These are phyloP conservation scores for Lepidium didymum DNA, from an alignment of 345 rosid genomes.

Conservation along the genomic window DNA sequence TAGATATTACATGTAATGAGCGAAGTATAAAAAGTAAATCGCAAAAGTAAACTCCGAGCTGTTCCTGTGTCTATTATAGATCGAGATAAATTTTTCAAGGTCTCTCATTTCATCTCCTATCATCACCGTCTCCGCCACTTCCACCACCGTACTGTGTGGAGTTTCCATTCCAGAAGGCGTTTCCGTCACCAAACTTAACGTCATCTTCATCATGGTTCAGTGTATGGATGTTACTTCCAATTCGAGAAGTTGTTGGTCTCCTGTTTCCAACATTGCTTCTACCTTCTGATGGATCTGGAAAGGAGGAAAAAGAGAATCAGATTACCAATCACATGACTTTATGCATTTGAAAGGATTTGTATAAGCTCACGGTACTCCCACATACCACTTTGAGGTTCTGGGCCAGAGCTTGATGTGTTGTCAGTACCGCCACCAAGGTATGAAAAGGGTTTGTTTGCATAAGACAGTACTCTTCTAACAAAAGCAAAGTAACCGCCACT, in stretches of 20 bases:
- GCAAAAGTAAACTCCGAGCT: background rate
- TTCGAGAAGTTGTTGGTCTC: conserved; percentile 38
- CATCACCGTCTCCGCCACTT: conserved; percentile 29
- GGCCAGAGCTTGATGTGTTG: conserved; percentile 39
- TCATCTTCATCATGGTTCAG: conserved; percentile 70
- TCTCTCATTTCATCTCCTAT: conserved; percentile 13
- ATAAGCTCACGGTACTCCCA: conserved; percentile 43
- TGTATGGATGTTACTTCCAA: conserved; percentile 74
- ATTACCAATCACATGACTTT: conserved; percentile 2
- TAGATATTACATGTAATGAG: background rate
- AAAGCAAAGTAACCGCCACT: conserved; percentile 61
- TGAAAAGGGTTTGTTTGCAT: conserved; percentile 69
- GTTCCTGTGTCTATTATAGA: background rate
- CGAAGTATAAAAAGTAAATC: background rate
- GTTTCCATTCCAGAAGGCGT: conserved; percentile 87
- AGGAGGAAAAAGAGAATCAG: conserved; percentile 2
- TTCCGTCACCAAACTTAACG: conserved; percentile 45
- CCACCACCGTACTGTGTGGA: conserved; percentile 70
- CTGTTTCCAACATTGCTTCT: conserved; percentile 35
- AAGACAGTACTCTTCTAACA: conserved; percentile 51
- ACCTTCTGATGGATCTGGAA: conserved; percentile 24
- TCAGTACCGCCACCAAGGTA: conserved; percentile 46
- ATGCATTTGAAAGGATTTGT: background rate
- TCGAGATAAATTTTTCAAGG: background rate
- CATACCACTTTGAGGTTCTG: conserved; percentile 37